These are phyloP conservation scores for Globisporangium cederbergense DNA, from an alignment of 352 stramenopile genomes.

Conservation along the genomic window DNA sequence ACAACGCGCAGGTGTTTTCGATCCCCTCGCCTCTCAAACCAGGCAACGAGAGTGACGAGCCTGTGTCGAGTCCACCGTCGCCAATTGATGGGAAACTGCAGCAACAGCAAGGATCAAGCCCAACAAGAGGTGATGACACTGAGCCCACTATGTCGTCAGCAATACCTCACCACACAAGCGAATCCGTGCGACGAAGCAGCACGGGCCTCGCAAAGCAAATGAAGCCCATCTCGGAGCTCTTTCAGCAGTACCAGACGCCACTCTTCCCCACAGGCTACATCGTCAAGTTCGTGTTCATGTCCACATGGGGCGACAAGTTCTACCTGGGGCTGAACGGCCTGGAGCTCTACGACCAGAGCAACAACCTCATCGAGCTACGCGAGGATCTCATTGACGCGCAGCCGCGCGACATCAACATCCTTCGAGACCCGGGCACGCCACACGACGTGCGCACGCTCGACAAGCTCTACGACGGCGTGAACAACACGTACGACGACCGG, in stretches of 20 bases:
- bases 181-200: conserved; percentile 13
- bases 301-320: conserved; percentile 73
- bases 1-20: conserved; percentile 11
- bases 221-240: conserved; percentile 52
- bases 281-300: conserved; percentile 80
- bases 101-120: neutral
- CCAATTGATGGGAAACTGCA: neutral
- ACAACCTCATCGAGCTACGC: conserved; percentile 37
- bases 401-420: conserved; percentile 76
- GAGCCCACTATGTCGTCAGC: neutral
- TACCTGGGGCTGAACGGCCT: conserved; percentile 81
- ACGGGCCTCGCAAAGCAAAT: conserved; percentile 19
- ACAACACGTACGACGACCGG: conserved; percentile 74
- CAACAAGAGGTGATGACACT: neutral
- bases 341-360: conserved; percentile 65
- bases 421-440: conserved; percentile 59
- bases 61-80: neutral
- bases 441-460: conserved; percentile 68
- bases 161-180: neutral
- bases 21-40: conserved; percentile 17
- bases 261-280: conserved; percentile 83
- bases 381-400: conserved; percentile 63
- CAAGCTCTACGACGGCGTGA: conserved; percentile 72
- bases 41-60: neutral
- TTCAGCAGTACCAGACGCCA: conserved; percentile 87